These are phyloP conservation scores for Eimeria brunetti DNA, from an alignment of 169 alveolate species.

Conservation along the genomic window DNA sequence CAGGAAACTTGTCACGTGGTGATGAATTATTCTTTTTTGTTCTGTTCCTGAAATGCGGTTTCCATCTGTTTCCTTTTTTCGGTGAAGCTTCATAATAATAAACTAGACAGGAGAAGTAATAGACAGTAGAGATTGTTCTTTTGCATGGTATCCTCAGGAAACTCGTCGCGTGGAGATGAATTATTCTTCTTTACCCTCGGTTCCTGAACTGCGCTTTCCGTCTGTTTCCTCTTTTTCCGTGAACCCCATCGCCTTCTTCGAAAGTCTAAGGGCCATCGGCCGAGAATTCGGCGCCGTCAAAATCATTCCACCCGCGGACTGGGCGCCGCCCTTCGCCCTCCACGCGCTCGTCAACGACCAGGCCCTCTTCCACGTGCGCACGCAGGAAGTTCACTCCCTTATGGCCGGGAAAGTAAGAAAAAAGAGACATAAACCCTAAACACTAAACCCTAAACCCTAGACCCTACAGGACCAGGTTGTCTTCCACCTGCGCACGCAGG, in stretches of 20 bases:
- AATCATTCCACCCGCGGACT: slow-evolving; percentile 88
- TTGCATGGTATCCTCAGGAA: slow-evolving; percentile 37
- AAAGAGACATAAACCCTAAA: too few species aligned
- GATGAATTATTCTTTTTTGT: too few species aligned
- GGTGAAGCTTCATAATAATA: too few species aligned
- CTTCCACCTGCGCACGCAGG: too few species aligned
- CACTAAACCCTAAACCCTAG: too few species aligned
- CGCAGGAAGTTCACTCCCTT: slow-evolving; percentile 86
- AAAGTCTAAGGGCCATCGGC: slow-evolving; percentile 80
- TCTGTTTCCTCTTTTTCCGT: slow-evolving; percentile 34
- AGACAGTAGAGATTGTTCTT: too few species aligned
- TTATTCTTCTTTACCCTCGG: slow-evolving; percentile 60
- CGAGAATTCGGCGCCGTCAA: slow-evolving; percentile 89
- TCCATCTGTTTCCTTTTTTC: neutral
- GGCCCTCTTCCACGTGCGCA: slow-evolving; percentile 87
- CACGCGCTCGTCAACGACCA: slow-evolving; percentile 68
- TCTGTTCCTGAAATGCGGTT: too few species aligned
- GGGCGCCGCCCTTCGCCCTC: slow-evolving; percentile 86
- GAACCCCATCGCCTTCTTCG: slow-evolving; percentile 18
- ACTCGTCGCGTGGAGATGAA: slow-evolving; percentile 75
- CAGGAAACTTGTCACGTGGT: too few species aligned
- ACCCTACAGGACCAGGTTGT: too few species aligned
- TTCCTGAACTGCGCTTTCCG: slow-evolving; percentile 43
- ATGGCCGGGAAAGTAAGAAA: slow-evolving; percentile 84
- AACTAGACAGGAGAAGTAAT: too few species aligned